Evolutionary conservation across 2,329 filamentous ascomycete species (phyloP).

Genomic region (Aspergillus phoenicis): DNA sequence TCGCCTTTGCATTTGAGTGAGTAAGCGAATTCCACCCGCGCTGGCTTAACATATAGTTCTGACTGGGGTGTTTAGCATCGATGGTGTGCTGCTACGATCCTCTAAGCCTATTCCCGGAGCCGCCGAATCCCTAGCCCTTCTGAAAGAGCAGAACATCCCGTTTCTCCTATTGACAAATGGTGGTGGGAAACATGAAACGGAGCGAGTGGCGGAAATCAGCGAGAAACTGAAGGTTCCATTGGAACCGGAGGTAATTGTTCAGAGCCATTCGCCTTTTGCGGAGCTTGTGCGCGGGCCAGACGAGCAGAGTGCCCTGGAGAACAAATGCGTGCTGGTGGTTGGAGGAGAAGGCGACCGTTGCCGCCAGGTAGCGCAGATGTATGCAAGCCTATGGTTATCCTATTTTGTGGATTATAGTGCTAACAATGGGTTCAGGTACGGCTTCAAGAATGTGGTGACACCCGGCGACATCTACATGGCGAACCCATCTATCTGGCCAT

Average conservation of each 20-base stretch:
- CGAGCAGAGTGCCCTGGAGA: slow-evolving; percentile 54
- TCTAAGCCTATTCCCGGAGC: slow-evolving; percentile 78
- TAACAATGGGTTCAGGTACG: slow-evolving; percentile 53
- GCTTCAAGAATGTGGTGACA: slow-evolving; percentile 80
- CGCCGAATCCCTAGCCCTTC: slow-evolving; percentile 68
- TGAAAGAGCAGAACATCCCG: slow-evolving; percentile 75
- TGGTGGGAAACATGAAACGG: slow-evolving; percentile 78
- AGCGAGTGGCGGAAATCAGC: slow-evolving; percentile 71
- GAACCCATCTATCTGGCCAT: slow-evolving; percentile 79
- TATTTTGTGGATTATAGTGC: not conserved
- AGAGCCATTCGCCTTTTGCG: slow-evolving; percentile 88
- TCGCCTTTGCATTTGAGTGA: slow-evolving; percentile 52
- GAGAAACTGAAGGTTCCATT: slow-evolving; percentile 66
- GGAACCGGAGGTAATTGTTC: slow-evolving; percentile 72
- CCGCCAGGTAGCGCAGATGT: slow-evolving; percentile 71
- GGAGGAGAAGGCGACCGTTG: slow-evolving; percentile 70
- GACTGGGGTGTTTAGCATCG: slow-evolving; percentile 62
- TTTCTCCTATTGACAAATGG: slow-evolving; percentile 97
- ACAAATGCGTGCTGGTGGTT: slow-evolving; percentile 73
- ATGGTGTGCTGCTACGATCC: slow-evolving; percentile 90
- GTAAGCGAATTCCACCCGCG: slow-evolving; percentile 15
- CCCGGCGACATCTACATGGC: slow-evolving; percentile 79
- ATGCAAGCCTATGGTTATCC: slow-evolving; percentile 17
- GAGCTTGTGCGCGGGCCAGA: slow-evolving; percentile 65
- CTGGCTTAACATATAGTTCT: not conserved